phyloP scores from a whole-genome alignment of 2,329 filamentous ascomycete genomes.

The Penicillium rolfsii region DNA sequence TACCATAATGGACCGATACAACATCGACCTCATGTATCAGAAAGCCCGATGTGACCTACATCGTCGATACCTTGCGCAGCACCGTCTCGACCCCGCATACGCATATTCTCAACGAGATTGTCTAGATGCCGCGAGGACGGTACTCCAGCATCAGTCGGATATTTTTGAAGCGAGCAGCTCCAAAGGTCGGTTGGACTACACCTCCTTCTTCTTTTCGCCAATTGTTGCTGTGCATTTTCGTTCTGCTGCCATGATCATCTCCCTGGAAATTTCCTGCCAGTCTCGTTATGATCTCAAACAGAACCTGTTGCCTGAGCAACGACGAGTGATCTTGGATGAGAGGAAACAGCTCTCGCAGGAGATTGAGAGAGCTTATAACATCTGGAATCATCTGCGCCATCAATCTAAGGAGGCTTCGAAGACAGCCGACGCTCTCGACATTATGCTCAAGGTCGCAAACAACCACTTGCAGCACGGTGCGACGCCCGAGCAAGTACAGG shows the following conservation, averaged over 20 bases:
- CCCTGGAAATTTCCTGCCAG: conserved; percentile 22
- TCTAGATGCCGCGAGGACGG: conserved; percentile 49
- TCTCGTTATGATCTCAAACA: conserved; percentile 21
- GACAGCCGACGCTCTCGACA: conserved; percentile 22
- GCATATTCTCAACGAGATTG: conserved; percentile 48
- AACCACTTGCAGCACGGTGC: conserved; percentile 24
- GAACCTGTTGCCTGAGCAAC: conserved; percentile 12
- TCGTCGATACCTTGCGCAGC: conserved; percentile 51
- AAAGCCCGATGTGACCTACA: conserved; percentile 56
- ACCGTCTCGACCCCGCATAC: conserved; percentile 36
- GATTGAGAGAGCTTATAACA: conserved; percentile 19
- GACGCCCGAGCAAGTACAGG: conserved; percentile 14
- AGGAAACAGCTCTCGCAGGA: conserved; percentile 17
- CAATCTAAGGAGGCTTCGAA: conserved; percentile 25
- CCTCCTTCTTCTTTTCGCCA: conserved; percentile 23
- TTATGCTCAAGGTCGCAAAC: conserved; percentile 24
- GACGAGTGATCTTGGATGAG: conserved; percentile 17
- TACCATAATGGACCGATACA: conserved; percentile 54
- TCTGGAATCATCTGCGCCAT: conserved; percentile 21
- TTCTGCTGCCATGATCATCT: conserved; percentile 25
- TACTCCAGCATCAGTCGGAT: conserved; percentile 53
- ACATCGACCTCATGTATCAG: conserved; percentile 55
- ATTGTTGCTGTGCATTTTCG: conserved; percentile 19
- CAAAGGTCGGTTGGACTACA: conserved; percentile 46
- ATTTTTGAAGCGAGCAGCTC: conserved; percentile 55